Evolutionary conservation across 2,329 filamentous ascomycete genomes (phyloP).

Genomic region (Cordyceps javanica): DNA sequence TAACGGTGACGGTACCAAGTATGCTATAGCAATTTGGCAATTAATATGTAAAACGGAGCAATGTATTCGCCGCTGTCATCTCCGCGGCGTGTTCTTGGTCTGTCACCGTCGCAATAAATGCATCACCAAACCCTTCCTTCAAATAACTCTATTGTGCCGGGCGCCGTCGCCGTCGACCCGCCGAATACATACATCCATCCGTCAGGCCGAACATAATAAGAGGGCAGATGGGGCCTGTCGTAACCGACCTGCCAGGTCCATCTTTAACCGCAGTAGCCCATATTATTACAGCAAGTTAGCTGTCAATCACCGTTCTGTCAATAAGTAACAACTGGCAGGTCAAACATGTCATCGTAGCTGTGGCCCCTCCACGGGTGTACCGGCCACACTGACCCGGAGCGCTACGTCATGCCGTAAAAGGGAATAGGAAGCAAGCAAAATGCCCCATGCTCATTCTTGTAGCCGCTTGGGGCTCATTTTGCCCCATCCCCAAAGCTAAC

Average conservation of each 20-base stretch:
- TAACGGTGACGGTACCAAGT: not conserved
- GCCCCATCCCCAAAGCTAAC: not conserved
- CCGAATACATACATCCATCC: not conserved
- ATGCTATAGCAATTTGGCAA: not conserved
- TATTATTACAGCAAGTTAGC: too few species aligned
- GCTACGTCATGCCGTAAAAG: not conserved
- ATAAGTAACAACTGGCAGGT: not conserved
- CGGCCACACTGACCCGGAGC: not conserved
- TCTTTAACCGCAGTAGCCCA: not conserved
- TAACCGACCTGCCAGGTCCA: slow-evolving; percentile 9
- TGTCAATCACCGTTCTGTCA: not conserved
- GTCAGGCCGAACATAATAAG: not conserved
- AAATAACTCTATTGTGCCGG: not conserved
- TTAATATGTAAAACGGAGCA: not conserved
- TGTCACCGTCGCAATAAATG: too few species aligned
- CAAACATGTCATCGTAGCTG: not conserved
- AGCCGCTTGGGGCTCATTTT: not conserved
- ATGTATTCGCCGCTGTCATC: not conserved
- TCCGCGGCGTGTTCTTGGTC: not conserved
- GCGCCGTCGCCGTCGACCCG: not conserved
- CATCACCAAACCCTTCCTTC: too few species aligned
- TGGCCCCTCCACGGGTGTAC: not conserved
- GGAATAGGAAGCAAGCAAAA: not conserved
- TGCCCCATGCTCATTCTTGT: too few species aligned
- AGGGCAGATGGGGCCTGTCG: not conserved